Conservation (phyloP, 1,284 basidiomycete species). For the Pseudozyma pruni region DNA sequence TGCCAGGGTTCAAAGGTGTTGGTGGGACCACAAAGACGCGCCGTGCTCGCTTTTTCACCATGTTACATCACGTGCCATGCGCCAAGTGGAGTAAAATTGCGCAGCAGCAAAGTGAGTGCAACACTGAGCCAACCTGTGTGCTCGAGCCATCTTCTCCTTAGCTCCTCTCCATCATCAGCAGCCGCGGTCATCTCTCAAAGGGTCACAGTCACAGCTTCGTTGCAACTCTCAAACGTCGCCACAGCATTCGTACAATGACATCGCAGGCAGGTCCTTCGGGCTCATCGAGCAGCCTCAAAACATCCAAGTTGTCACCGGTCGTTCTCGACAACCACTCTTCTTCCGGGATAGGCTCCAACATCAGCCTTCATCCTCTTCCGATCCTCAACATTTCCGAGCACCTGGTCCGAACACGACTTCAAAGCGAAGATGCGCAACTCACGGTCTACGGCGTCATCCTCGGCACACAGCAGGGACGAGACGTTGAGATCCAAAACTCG, state of each 20-base stretch:
- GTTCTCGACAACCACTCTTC: slow-evolving; percentile 37
- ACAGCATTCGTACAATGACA: too few relatives aligned
- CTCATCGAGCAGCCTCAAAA: slow-evolving; percentile 14
- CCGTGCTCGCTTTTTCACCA: neutral
- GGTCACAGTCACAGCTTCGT: too few relatives aligned
- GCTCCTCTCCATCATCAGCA: slow-evolving; percentile 1
- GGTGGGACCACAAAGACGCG: slow-evolving; percentile 9
- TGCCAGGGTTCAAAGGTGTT: neutral
- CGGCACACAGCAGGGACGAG: slow-evolving; percentile 91
- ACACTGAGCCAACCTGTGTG: slow-evolving; percentile 10
- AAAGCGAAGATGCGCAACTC: slow-evolving; percentile 64
- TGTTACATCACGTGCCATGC: slow-evolving; percentile 25
- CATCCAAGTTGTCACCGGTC: slow-evolving; percentile 39
- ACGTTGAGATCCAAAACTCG: slow-evolving; percentile 94
- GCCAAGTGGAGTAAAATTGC: slow-evolving; percentile 31
- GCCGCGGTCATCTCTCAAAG: too few relatives aligned
- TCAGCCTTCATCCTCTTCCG: slow-evolving; percentile 81
- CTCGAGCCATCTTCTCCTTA: slow-evolving; percentile 19
- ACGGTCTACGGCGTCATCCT: slow-evolving; percentile 87
- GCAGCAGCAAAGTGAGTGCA: slow-evolving; percentile 14
- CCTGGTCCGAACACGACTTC: slow-evolving; percentile 82
- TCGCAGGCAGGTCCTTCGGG: slow-evolving; percentile 25
- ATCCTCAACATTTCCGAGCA: slow-evolving; percentile 98
- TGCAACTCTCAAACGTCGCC: too few relatives aligned
- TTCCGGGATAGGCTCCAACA: slow-evolving; percentile 37